Conservation (phyloP, 345 rosid genomes). For the Eucalyptus tenuipes region DNA sequence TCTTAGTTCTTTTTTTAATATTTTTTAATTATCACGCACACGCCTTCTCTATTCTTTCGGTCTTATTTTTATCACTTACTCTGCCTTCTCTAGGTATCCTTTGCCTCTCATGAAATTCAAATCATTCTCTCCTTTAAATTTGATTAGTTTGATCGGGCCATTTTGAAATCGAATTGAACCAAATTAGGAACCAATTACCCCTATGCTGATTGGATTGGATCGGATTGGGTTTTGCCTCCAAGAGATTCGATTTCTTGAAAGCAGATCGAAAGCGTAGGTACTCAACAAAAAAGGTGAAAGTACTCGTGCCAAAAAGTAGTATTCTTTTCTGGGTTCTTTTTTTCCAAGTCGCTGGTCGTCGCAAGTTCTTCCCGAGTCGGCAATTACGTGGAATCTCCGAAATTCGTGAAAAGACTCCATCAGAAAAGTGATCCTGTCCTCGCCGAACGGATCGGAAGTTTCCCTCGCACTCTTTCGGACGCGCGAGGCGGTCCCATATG, state of each 20-base stretch:
- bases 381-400: neutral
- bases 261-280: neutral
- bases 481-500: neutral
- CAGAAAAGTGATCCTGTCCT: neutral
- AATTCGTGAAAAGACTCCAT: neutral
- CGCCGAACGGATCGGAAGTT: neutral
- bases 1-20: too few species aligned
- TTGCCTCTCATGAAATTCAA: too few species aligned
- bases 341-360: neutral
- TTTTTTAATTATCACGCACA: too few species aligned
- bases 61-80: too few species aligned
- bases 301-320: neutral
- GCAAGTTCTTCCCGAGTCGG: neutral
- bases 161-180: accelerated
- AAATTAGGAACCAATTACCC: too few species aligned
- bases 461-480: neutral
- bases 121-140: too few species aligned
- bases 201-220: too few species aligned
- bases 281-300: neutral
- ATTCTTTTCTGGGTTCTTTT: neutral
- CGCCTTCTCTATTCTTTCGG: accelerated
- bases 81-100: too few species aligned
- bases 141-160: accelerated
- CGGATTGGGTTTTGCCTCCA: too few species aligned
- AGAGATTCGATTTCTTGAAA: too few species aligned